A percentile compares a stretch with the other conserved stretches of the same genome.
Evolutionary conservation across 2,329 filamentous ascomycete genomes (phyloP).

Genomic region (Scedosporium boydii): DNA sequence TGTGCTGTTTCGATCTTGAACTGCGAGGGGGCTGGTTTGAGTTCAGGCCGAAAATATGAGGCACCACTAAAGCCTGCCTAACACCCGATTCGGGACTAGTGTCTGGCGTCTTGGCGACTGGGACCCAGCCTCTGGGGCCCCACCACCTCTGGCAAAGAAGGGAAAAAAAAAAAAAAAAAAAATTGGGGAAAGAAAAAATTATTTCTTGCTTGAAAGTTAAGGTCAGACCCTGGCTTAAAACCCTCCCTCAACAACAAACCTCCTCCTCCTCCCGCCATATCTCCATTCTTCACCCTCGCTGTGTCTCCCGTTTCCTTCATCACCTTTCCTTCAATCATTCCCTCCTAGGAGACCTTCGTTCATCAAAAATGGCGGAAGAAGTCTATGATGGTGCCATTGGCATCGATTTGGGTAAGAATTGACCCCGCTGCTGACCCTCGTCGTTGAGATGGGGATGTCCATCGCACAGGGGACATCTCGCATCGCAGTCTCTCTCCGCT

Average conservation of each 20-base stretch:
- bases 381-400: constrained; percentile 99
- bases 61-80: neutral
- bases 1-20: neutral
- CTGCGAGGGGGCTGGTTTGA: no score
- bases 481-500: constrained; percentile 6
- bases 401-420: constrained; percentile 90
- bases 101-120: neutral
- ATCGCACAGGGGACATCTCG: no score
- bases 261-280: constrained; percentile 11
- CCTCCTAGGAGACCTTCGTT: constrained; percentile 6
- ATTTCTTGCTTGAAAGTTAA: neutral
- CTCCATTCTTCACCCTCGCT: constrained; percentile 14
- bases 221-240: constrained; percentile 1
- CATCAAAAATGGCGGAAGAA: constrained; percentile 81
- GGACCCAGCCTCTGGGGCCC: neutral
- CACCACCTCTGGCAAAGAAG: neutral
- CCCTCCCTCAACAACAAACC: constrained; percentile 8
- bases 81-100: neutral
- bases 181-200: constrained; percentile 1
- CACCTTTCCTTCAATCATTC: constrained; percentile 5
- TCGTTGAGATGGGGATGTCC: neutral
- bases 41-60: neutral
- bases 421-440: neutral
- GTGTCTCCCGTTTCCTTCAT: constrained; percentile 11
- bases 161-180: constrained; percentile 3